phyloP scores from a whole-genome alignment of 805 yeast species.

The Schizosaccharomyces pombe region DNA sequence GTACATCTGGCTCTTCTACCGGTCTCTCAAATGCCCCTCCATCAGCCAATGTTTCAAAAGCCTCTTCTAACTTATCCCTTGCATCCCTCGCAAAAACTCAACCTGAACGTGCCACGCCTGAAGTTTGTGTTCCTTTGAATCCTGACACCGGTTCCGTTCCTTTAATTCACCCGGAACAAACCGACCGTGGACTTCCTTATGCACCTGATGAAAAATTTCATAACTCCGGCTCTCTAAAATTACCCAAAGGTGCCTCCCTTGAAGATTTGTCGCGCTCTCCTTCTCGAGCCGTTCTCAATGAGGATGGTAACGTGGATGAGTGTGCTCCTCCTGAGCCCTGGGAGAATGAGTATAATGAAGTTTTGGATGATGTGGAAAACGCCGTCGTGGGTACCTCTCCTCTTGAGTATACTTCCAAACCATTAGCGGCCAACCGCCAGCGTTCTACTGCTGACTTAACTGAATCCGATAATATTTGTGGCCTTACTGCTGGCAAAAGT shows the following conservation, averaged over 20 bases:
- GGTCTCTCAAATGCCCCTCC: not conserved
- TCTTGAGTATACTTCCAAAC: not conserved
- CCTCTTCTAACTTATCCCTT: not conserved
- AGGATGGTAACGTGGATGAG: not conserved
- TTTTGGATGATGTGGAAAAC: not conserved
- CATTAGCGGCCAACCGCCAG: not conserved
- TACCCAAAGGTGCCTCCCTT: not conserved
- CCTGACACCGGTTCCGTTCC: conserved; percentile 1
- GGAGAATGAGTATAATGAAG: not conserved
- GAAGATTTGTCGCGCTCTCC: not conserved
- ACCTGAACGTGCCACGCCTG: not conserved
- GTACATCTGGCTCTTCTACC: not conserved
- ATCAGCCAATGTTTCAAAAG: not conserved
- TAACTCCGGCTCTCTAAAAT: not conserved
- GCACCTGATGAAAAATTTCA: not conserved
- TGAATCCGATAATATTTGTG: not conserved
- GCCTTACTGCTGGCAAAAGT: not conserved
- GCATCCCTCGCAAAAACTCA: not conserved
- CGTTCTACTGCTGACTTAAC: not conserved
- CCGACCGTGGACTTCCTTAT: conserved; percentile 2
- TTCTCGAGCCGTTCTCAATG: not conserved
- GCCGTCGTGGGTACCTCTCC: not conserved
- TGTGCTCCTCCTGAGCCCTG: conserved; percentile 2
- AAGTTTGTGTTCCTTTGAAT: not conserved
- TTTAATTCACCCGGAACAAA: not conserved